Conservation (phyloP, 2,329 filamentous ascomycete genomes). For the Aspergillus ibericus region DNA sequence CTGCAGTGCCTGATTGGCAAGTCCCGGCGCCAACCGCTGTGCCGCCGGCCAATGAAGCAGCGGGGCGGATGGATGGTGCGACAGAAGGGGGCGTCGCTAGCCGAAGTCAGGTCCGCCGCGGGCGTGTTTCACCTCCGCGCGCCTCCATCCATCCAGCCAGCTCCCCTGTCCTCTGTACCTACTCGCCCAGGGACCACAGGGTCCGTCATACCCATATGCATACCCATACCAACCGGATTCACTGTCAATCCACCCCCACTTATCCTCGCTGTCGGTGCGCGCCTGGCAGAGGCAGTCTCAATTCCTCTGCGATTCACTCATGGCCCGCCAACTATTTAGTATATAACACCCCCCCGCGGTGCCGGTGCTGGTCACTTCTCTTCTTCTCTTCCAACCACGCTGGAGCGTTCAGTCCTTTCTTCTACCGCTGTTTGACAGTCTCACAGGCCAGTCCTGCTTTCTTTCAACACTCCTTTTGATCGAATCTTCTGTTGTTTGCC, state of each 20-base stretch:
- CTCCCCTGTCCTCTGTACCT: too few relatives aligned
- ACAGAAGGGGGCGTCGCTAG: neutral
- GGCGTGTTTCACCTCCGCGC: neutral
- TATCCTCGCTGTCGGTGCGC: neutral
- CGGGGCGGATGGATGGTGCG: slow-evolving; percentile 4
- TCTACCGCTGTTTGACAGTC: slow-evolving; percentile 27
- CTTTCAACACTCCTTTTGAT: slow-evolving; percentile 24
- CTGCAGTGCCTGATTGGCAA: slow-evolving; percentile 4
- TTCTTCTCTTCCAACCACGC: slow-evolving; percentile 20
- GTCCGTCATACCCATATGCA: neutral
- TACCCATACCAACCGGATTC: neutral
- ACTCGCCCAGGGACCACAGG: neutral
- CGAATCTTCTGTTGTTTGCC: slow-evolving; percentile 26
- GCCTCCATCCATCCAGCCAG: too few relatives aligned
- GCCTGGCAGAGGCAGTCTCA: neutral
- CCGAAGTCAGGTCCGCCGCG: neutral
- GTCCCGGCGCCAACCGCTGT: slow-evolving; percentile 1
- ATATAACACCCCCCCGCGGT: slow-evolving; percentile 22
- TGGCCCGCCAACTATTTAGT: neutral
- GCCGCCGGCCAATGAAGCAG: neutral
- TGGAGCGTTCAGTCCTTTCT: slow-evolving; percentile 26
- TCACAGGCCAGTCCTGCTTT: slow-evolving; percentile 39
- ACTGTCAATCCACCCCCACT: neutral
- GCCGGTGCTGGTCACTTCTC: slow-evolving; percentile 13
- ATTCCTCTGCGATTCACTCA: neutral